Evolutionary conservation across 495 filamentous ascomycete species (phyloP), one percentile per base, ranked within the genome.

Genomic region (Podospora conica): DNA sequence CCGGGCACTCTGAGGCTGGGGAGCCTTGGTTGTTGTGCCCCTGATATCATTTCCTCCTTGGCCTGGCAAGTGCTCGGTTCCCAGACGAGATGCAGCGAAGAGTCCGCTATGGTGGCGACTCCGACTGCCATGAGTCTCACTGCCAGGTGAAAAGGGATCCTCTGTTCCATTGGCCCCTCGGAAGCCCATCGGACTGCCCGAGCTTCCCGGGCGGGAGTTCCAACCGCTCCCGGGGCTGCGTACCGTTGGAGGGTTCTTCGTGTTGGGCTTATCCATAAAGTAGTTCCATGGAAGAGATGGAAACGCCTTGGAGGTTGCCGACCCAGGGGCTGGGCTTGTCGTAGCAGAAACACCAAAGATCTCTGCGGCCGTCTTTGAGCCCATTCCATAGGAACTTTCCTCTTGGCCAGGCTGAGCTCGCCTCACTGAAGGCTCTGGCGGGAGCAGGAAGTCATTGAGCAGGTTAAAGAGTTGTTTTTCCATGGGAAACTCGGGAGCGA

Each of bases 261-360:
- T 7, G 40, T 48, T 48, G 40, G 40, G 40, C 8, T 48, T 15
- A 18, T 48, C 18, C 40, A 76, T 77, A 56, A 81, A 80, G 61
- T 77, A 81, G 11, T 73, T 71, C 80, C 80, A 82, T 21, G 80
- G 79, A 31, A 82, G 71, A 24, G 65, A 76, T 3, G 78, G 78
- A 15, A 80, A 78, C 6, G 74, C 23, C 66, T 78, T 81, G 1
- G 71, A 71, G 3, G 64, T 75, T 9, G 78, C 73, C 15, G 80
- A 80, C 9, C 73, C 75, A 9, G 79, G 74, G 11, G 70, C 58
- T 2, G 74, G 72, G 61, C 72, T 76, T n/a, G 58, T 59, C 33
- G 74, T 61, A 56, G 60, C 53, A 20, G 68, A 59, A 67, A 56
- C 57, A 57, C 72, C 76, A 59, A 77, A 77, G 3, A 76, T 70